Base-by-base conservation (phyloP, 179 eudicot genomes). In the Beta macrorhiza region DNA sequence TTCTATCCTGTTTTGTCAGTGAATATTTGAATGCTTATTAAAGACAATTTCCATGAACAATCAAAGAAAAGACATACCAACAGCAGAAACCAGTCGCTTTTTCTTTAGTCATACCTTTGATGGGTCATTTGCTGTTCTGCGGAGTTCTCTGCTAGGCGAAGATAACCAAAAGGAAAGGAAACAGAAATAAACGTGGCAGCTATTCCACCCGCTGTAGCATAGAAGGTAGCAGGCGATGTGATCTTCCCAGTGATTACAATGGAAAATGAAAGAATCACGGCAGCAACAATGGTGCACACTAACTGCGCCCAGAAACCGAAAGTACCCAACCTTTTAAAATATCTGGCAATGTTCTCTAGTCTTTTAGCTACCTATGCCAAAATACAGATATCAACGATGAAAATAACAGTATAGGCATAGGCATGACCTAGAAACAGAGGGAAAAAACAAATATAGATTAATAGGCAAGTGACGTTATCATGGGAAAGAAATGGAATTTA, bases 241-340 rank as follows among this genome's bases (percentile, higher is more conserved):
- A 93, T 88, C 88, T 87, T 93, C 82, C 98, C 96, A 14, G 97
- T 92, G 76, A 88, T 61, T 5, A 90, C 85, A 49, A 87, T 80
- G 22, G 98, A 93, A 87, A 95, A 95, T 8, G 98, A 91, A 79
- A 95, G 96, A 77, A 96, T 92, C 79, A 96, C 98, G 72, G 97
- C 94, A 80, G 94, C 79, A 42, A 94, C 96, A 49, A 92, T 22
- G 13, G 98, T 92, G 87, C 91, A 90, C 65, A 94, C 85, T 44
- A 96, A 89, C 89, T 96, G 98, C 14, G 88, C 88, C 99, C 99
- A 95, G 80, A 95, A 95, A 7, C 95, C 99, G 67, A 95, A 90
- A 80, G 93, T 86, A 22, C 99, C 99, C 83, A 94, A 82, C 79
- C 92, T 91, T 91, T 87, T 96, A 92, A 96, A 94, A 85, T 93